Evolutionary conservation across 2,329 filamentous ascomycete genomes (phyloP), one percentile per base, ranked within the genome.

Genomic region (Hypoxylon sp.): DNA sequence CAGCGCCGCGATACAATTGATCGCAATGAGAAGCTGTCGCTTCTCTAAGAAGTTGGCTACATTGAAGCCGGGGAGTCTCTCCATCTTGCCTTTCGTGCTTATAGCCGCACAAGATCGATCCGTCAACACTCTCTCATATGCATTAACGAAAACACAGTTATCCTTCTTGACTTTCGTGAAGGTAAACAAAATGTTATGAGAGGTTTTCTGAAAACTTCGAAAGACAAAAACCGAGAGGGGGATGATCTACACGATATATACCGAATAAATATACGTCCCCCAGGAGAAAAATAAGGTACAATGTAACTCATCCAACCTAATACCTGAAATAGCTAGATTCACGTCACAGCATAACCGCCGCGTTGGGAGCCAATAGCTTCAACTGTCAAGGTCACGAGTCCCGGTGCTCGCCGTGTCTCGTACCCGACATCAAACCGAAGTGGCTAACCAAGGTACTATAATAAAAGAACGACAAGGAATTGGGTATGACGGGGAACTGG

Each of bases 1-100:
- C 61, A 91, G 76, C 1, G 82, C 88, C 0, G 89, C 88, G 12
- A 91, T 80, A 50, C 82, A 84, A 74, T 90, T 90, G 76, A 91
- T 85, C 37, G 74, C 75, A 11, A 74, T 69, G 29, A 77, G 69
- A 5, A 77, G 70, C 67, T 70, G 62, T 5, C 69, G 70, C 71
- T 77, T 77, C 72, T 77, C 73, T 43, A 76, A 64, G 65, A 74
- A 53, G 61, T 77, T 77, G 55, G 74, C 75, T 19, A 76, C 74
- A 23, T 77, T 76, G 54, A 74, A 68, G 55, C 75, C 75, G 11
- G 75, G 74, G 52, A 77, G 60, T 29, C 74, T 74, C 55, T 77
- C 71, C 73, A 77, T 76, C 43, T 65, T 70, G 50, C 4, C 41
- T 47, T 62, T 50, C 30, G 12, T 52, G 52, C 32, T 43, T 27